phyloP scores from a whole-genome alignment of 768 basidiomycete species.

The Mycena maculata region DNA sequence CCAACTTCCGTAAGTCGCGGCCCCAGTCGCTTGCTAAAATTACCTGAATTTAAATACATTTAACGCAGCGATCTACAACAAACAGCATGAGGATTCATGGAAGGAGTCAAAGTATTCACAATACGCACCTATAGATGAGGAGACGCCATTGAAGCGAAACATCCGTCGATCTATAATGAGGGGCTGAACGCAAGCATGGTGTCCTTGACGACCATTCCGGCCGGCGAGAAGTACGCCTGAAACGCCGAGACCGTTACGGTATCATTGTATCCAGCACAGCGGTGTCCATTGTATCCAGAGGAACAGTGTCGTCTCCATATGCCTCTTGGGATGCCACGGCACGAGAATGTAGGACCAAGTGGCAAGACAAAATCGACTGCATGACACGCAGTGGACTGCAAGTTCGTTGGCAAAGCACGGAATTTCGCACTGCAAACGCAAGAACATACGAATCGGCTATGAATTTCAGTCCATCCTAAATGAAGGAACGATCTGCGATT shows the following conservation, averaged over 20 bases:
- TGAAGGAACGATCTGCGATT: background rate
- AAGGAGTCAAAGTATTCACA: background rate
- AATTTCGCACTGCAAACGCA: background rate
- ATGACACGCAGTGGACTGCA: conserved; percentile 17
- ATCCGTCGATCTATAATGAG: too few relatives aligned
- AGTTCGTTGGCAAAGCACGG: background rate
- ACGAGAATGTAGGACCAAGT: conserved; percentile 16
- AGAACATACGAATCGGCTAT: conserved; percentile 17
- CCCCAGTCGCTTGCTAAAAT: too few relatives aligned
- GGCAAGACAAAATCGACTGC: conserved; percentile 19
- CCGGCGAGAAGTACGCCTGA: too few relatives aligned
- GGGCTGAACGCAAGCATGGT: too few relatives aligned
- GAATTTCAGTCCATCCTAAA: conserved; percentile 10
- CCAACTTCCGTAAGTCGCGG: too few relatives aligned
- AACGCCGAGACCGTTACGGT: background rate
- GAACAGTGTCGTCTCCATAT: background rate
- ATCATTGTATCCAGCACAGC: background rate
- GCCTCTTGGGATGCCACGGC: conserved; percentile 8
- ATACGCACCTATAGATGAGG: too few relatives aligned
- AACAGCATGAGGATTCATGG: background rate
- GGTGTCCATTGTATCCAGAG: background rate
- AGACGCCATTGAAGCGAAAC: too few relatives aligned
- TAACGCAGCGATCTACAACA: background rate
- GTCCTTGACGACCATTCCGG: too few relatives aligned
- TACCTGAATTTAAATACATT: background rate